A percentile compares a stretch with the other conserved stretches of the same genome.
These are phyloP conservation scores for Calocybe indica DNA, from an alignment of 768 basidiomycete species.

Conservation along the genomic window DNA sequence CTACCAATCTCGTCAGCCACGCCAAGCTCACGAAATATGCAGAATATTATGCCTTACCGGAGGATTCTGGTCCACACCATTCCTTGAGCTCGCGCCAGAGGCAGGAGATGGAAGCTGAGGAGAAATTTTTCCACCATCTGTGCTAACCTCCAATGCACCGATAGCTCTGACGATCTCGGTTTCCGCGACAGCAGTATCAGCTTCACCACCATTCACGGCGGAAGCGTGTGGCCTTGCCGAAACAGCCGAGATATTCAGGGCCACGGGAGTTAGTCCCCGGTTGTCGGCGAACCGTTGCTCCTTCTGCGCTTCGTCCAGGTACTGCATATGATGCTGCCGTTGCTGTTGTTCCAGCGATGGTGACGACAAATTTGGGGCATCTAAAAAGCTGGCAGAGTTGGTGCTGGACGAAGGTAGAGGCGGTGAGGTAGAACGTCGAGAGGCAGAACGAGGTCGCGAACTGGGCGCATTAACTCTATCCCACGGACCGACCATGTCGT, in stretches of 20 bases:
- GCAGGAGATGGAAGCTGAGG: slow-evolving; percentile 76
- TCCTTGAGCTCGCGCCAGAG: slow-evolving; percentile 50
- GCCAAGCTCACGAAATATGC: not conserved
- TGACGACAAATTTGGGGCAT: slow-evolving; percentile 9
- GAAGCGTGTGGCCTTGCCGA: slow-evolving; percentile 16
- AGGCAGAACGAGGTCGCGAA: slow-evolving; percentile 15
- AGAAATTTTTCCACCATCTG: slow-evolving; percentile 50
- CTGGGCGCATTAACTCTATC: slow-evolving; percentile 23
- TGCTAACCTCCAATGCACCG: slow-evolving; percentile 48
- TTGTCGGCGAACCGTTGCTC: slow-evolving; percentile 8
- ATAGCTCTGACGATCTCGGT: slow-evolving; percentile 32
- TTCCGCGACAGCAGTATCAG: slow-evolving; percentile 14
- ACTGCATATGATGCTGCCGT: slow-evolving; percentile 10
- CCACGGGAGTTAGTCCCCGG: slow-evolving; percentile 13
- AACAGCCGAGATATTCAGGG: slow-evolving; percentile 27
- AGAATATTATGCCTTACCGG: slow-evolving; percentile 47
- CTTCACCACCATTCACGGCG: slow-evolving; percentile 8
- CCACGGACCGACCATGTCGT: slow-evolving; percentile 36
- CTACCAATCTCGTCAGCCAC: slow-evolving; percentile 23
- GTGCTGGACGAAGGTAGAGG: slow-evolving; percentile 6
- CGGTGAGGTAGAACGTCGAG: slow-evolving; percentile 33
- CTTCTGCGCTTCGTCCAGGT: slow-evolving; percentile 9
- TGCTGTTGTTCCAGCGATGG: slow-evolving; percentile 9
- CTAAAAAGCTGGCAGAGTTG: not conserved
- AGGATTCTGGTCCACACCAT: slow-evolving; percentile 84